Evolutionary conservation across 352 stramenopile species (phyloP).

Genomic region (Pythium biforme): DNA sequence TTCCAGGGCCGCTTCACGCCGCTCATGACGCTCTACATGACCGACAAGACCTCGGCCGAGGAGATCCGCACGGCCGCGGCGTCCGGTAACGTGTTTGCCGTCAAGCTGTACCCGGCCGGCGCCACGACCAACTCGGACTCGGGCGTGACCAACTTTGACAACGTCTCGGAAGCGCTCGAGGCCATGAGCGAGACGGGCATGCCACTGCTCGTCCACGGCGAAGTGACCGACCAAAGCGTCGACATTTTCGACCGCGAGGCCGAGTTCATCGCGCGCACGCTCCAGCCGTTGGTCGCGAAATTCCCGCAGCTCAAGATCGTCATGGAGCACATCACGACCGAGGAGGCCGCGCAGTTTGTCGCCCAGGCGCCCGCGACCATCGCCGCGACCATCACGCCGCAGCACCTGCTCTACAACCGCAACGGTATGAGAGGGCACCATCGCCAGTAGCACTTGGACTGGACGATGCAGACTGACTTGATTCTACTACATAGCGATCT

Average conservation of each 20-base stretch:
- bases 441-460: too few species aligned
- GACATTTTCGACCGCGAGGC: conserved; percentile 99
- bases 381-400: conserved; percentile 97
- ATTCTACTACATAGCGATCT: conserved; percentile 46
- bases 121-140: conserved; percentile 99
- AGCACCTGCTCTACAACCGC: conserved; percentile 99
- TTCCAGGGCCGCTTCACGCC: conserved; percentile 87
- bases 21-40: conserved; percentile 98
- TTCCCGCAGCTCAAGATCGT: conserved; percentile 97
- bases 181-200: conserved; percentile 84
- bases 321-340: conserved; percentile 99
- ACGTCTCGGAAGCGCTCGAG: conserved; percentile 87
- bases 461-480: too few species aligned
- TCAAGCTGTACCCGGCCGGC: conserved; percentile 98
- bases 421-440: conserved; percentile 91
- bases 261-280: conserved; percentile 95
- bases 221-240: conserved; percentile 92
- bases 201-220: conserved; percentile 95
- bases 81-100: conserved; percentile 90
- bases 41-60: conserved; percentile 95
- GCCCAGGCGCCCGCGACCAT: conserved; percentile 86
- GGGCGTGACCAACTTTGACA: conserved; percentile 96
- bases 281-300: conserved; percentile 92
- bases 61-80: conserved; percentile 93
- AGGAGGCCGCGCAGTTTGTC: conserved; percentile 96